phyloP scores from a whole-genome alignment of 768 basidiomycete genomes.

The Pleurotus salmoneostramineus region DNA sequence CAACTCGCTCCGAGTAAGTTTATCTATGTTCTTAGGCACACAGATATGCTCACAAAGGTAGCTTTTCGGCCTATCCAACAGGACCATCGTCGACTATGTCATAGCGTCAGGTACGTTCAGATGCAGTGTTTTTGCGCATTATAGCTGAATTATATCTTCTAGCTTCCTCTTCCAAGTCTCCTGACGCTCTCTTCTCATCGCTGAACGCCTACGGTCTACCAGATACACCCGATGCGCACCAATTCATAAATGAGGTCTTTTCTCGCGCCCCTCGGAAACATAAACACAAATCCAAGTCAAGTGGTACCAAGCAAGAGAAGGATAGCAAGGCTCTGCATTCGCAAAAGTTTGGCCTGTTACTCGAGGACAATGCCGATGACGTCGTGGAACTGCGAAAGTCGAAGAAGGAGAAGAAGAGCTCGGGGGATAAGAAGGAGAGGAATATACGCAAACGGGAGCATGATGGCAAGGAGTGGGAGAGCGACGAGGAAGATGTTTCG shows the following conservation, averaged over 20 bases:
- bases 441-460: slow-evolving; percentile 78
- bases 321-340: slow-evolving; percentile 65
- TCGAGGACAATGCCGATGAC: slow-evolving; percentile 71
- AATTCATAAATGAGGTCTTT: slow-evolving; percentile 78
- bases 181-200: slow-evolving; percentile 72
- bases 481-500: slow-evolving; percentile 79
- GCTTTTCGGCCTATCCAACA: slow-evolving; percentile 84
- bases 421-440: slow-evolving; percentile 38
- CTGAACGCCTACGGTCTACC: slow-evolving; percentile 80
- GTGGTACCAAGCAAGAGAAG: slow-evolving; percentile 64
- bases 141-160: background rate
- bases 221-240: slow-evolving; percentile 72
- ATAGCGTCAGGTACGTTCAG: slow-evolving; percentile 68
- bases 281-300: slow-evolving; percentile 57
- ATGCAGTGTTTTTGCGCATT: slow-evolving; percentile 1
- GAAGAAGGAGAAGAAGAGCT: slow-evolving; percentile 27
- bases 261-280: slow-evolving; percentile 72
- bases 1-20: slow-evolving; percentile 64
- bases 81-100: slow-evolving; percentile 82
- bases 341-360: slow-evolving; percentile 74
- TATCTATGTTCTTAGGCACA: background rate
- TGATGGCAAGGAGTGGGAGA: slow-evolving; percentile 84
- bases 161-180: slow-evolving; percentile 83
- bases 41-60: slow-evolving; percentile 21
- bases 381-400: slow-evolving; percentile 17